Percentiles rank a stretch among this genome's conserved stretches.
phyloP scores from a whole-genome alignment of 257 asterid species.

The Ocimum tenuiflorum region DNA sequence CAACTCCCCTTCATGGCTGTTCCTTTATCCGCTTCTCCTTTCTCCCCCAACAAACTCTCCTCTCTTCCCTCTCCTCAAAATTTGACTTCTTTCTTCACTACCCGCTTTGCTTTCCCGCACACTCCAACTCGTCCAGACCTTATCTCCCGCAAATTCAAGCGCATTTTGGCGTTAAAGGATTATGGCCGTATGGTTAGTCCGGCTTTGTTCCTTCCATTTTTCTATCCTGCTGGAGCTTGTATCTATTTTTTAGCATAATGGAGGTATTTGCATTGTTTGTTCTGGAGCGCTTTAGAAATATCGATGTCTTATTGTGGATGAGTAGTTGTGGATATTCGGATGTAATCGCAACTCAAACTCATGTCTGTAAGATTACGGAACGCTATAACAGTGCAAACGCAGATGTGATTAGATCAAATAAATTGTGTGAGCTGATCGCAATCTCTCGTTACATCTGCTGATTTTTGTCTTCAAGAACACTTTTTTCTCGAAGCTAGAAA shows the following conservation, averaged over 20 bases:
- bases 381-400: too few relatives aligned
- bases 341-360: neutral
- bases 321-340: neutral
- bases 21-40: slow-evolving; percentile 37
- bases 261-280: too few relatives aligned
- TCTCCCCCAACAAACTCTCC: slow-evolving; percentile 26
- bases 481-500: neutral
- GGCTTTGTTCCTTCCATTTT: neutral
- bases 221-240: neutral
- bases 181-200: slow-evolving; percentile 37
- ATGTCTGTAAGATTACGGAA: neutral
- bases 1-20: slow-evolving; percentile 47
- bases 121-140: neutral
- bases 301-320: neutral
- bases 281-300: neutral
- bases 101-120: slow-evolving; percentile 18
- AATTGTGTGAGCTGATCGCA: neutral
- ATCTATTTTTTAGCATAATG: neutral
- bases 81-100: slow-evolving; percentile 13
- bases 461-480: neutral
- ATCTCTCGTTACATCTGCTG: neutral
- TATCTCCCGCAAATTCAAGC: slow-evolving; percentile 23
- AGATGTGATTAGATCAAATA: neutral
- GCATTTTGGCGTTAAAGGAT: slow-evolving; percentile 36
- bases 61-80: slow-evolving; percentile 20